Evolutionary conservation across 2,329 filamentous ascomycete genomes (phyloP).

Genomic region (Lanzia echinophila): DNA sequence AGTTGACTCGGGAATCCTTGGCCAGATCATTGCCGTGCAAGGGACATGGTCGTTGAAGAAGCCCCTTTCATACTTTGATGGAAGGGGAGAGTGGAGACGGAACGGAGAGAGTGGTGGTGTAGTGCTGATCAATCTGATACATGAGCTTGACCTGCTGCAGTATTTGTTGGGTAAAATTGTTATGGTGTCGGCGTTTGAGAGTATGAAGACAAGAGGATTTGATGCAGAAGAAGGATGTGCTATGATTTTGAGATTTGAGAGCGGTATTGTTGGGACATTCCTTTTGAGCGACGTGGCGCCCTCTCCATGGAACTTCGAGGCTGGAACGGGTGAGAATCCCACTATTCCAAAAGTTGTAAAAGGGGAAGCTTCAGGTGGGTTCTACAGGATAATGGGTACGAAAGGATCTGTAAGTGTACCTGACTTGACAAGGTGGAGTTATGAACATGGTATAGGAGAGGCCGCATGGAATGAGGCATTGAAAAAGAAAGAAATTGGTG

Average conservation of each 20-base stretch:
- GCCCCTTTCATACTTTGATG: conserved; percentile 43
- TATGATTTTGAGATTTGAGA: conserved; percentile 45
- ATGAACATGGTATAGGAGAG: conserved; percentile 27
- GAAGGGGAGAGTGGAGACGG: conserved; percentile 42
- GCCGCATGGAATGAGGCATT: conserved; percentile 13
- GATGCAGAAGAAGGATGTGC: conserved; percentile 51
- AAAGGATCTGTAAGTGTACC: conserved; percentile 46
- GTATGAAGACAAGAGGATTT: conserved; percentile 37
- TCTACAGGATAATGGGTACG: conserved; percentile 50
- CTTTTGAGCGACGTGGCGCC: conserved; percentile 46
- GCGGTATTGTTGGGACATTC: conserved; percentile 50
- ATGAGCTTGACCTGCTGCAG: conserved; percentile 53
- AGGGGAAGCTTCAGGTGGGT: conserved; percentile 28
- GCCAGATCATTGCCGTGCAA: conserved; percentile 44
- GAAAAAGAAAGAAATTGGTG: conserved; percentile 11
- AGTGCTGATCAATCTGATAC: conserved; percentile 52
- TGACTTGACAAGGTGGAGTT: conserved; percentile 45
- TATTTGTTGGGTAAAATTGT: conserved; percentile 47
- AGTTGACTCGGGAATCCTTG: conserved; percentile 33
- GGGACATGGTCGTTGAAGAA: conserved; percentile 50
- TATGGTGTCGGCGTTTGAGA: conserved; percentile 45
- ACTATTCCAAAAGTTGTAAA: conserved; percentile 37
- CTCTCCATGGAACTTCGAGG: conserved; percentile 48
- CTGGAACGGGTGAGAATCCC: conserved; percentile 53
- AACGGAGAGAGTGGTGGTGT: conserved; percentile 38